Conservation (phyloP, 2,329 filamentous ascomycete species). For the Colletotrichum lupini region DNA sequence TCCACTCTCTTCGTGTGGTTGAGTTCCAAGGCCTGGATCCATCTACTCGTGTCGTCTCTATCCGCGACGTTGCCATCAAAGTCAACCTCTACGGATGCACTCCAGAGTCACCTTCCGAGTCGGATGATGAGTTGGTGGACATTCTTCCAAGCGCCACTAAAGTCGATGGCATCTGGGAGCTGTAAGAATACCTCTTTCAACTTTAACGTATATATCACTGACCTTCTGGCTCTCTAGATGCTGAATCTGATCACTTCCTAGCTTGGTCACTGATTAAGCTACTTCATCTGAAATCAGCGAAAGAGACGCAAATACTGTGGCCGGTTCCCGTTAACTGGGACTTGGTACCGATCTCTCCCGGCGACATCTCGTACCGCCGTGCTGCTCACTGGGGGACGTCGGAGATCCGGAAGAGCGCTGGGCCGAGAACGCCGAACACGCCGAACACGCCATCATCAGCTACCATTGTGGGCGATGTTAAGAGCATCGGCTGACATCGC, state of each 20-base stretch:
- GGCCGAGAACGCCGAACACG: no score
- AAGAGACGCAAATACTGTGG: background rate
- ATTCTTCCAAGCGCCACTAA: slow-evolving; percentile 9
- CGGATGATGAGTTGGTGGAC: background rate
- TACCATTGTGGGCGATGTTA: background rate
- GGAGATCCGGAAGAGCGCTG: no score
- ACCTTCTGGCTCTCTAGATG: background rate
- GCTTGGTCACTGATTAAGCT: background rate
- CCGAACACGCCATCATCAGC: background rate
- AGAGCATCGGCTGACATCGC: background rate
- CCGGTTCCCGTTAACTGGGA: background rate
- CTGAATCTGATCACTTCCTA: background rate
- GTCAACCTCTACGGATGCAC: slow-evolving; percentile 22
- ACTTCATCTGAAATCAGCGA: background rate
- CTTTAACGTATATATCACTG: background rate
- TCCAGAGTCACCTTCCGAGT: background rate
- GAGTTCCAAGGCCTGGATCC: slow-evolving; percentile 32
- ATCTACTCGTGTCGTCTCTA: background rate
- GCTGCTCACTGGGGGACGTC: background rate
- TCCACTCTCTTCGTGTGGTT: slow-evolving; percentile 29
- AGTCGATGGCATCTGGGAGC: slow-evolving; percentile 25
- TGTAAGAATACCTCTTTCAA: background rate
- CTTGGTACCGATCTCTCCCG: background rate
- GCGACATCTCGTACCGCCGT: background rate
- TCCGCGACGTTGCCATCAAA: slow-evolving; percentile 28